Evolutionary conservation across 106 monocot genomes (phyloP), one percentile per base, ranked within the genome.

Genomic region (Platanthera zijinensis): DNA sequence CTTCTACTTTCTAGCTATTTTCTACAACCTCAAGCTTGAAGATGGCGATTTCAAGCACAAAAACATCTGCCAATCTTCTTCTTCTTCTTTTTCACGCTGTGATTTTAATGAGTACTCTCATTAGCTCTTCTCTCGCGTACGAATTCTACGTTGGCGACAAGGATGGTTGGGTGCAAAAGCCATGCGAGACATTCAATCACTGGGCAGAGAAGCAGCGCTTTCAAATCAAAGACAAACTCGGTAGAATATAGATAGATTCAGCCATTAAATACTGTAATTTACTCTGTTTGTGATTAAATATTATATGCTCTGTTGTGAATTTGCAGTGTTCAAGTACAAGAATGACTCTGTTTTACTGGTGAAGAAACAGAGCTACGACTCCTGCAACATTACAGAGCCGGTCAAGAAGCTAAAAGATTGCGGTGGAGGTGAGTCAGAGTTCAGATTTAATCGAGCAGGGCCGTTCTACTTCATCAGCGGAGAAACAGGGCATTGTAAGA

Each of bases 401-500:
- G 78, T 90, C 46, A 52, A 63, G 52, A 90, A 72, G 69, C 70
- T 89, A 5, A 80, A 90, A 1, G 75, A 52, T 14, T 5, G 14
- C 5, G 52, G 13, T 10, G 57, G 57, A 57, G 84, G 88, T 2
- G 49, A 76, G 51, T 89, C 89, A 1, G 57, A 52, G 30, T 90
- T 90, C 80, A 71, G 57, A 51, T 78, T 95, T 15, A 61, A 77
- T 25, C 80, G 82, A 22, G 82, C 89, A 4, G 95, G 92, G 25
- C 72, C 83, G 0, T 90, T 92, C 76, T 92, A 52, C 77, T 92
- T 95, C 80, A 79, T 95, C 56, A 88, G 88, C 51, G 92, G 95
- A 8, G 83, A 10, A 4, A 14, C 67, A 7, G 82, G 78, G 21
- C 80, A 76, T 6, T 95, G 95, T 78, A 15, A 78, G 45, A 77